Percentiles rank a stretch among this genome's conserved stretches.
Evolutionary conservation across 2,329 filamentous ascomycete species (phyloP).

Genomic region (Diaporthe citri): DNA sequence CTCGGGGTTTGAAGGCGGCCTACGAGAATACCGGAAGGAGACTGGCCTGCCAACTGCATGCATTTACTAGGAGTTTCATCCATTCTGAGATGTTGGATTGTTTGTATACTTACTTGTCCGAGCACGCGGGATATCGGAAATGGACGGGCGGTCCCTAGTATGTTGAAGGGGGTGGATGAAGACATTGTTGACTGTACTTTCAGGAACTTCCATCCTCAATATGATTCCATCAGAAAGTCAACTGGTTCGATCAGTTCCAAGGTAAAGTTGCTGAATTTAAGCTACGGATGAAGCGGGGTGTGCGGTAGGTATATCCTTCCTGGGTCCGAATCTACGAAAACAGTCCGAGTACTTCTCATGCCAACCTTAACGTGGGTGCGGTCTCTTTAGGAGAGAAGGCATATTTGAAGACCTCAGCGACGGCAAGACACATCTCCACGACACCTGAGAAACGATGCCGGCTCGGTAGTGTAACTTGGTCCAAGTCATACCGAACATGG

Average conservation of each 20-base stretch:
- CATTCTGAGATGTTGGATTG: not conserved
- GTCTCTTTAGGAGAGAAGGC: not conserved
- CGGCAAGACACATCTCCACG: not conserved
- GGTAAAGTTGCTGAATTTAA: no score
- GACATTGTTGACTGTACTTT: not conserved
- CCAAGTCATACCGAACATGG: not conserved
- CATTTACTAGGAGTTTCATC: slow-evolving; percentile 19
- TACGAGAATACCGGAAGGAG: not conserved
- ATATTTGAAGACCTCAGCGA: not conserved
- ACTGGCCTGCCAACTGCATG: slow-evolving; percentile 18
- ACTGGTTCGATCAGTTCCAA: not conserved
- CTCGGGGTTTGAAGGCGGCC: not conserved
- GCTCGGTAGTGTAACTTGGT: not conserved
- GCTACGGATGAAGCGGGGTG: not conserved
- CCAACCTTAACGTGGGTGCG: not conserved
- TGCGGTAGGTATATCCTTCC: not conserved
- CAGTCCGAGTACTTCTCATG: not conserved
- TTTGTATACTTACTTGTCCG: not conserved
- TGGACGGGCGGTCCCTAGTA: not conserved
- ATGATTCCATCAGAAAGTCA: no score
- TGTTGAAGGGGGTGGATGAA: not conserved
- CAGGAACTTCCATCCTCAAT: not conserved
- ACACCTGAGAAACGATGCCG: not conserved
- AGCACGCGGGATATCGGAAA: not conserved
- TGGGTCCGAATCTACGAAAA: not conserved